phyloP scores from a whole-genome alignment of 257 asterid genomes.

The Euphrasia confusa region DNA sequence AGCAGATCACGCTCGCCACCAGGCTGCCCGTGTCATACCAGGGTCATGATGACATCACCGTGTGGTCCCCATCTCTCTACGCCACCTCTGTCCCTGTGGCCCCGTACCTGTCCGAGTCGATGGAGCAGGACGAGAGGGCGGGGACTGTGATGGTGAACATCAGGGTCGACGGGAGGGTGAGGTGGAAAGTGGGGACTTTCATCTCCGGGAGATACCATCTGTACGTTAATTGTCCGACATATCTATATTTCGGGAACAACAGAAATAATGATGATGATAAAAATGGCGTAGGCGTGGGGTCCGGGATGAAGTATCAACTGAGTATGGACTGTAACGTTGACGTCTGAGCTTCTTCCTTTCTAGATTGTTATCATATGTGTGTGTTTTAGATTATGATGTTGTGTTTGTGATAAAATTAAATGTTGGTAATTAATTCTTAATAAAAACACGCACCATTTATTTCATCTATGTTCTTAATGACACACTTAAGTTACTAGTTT shows the following conservation, averaged over 20 bases:
- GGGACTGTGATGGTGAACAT: conserved; percentile 47
- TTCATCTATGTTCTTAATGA: neutral
- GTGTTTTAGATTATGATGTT: neutral
- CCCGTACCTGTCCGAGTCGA: conserved; percentile 28
- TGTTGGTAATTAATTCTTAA: neutral
- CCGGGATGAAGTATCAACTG: conserved; percentile 47
- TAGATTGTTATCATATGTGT: neutral
- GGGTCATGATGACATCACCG: conserved; percentile 54
- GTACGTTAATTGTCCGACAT: conserved; percentile 73
- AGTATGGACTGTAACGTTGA: conserved; percentile 48
- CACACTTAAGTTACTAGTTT: neutral
- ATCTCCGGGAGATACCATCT: conserved; percentile 50
- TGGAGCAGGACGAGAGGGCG: conserved; percentile 39
- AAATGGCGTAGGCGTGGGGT: conserved; percentile 26
- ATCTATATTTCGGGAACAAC: conserved; percentile 28
- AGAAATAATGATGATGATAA: neutral
- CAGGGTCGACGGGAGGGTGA: conserved; percentile 44
- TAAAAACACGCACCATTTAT: neutral
- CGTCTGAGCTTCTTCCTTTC: conserved; percentile 30
- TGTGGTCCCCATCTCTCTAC: conserved; percentile 58
- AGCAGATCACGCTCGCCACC: conserved; percentile 52
- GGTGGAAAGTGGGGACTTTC: conserved; percentile 80
- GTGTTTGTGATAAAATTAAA: neutral
- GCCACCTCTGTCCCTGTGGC: conserved; percentile 53
- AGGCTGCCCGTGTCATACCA: conserved; percentile 47